Evolutionary conservation across 768 basidiomycete species (phyloP).

Genomic region (Mycena venus): DNA sequence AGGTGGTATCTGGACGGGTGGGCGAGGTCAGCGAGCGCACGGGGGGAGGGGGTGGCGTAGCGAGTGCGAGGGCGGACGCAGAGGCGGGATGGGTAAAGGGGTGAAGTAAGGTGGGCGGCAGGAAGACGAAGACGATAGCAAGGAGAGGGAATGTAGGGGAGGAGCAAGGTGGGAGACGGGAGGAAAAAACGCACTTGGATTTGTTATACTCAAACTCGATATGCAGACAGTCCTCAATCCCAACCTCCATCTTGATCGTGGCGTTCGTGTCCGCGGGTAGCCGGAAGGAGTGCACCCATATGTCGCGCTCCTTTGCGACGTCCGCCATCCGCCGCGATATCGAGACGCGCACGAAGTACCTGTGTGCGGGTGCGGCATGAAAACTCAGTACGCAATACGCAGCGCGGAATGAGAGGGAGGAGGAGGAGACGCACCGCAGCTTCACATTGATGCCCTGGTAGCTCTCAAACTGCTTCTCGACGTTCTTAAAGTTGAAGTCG

Average conservation of each 20-base stretch:
- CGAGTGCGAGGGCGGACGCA: not conserved
- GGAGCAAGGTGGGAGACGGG: not conserved
- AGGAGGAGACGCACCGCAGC: constrained; percentile 72
- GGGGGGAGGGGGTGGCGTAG: not conserved
- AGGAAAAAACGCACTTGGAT: constrained; percentile 80
- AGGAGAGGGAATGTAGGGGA: not conserved
- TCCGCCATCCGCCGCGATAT: constrained; percentile 95
- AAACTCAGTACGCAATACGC: not conserved
- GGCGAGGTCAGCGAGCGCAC: not conserved
- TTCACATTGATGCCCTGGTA: constrained; percentile 99
- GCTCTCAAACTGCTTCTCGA: constrained; percentile 99
- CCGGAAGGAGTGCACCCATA: constrained; percentile 98
- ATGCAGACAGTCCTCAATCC: constrained; percentile 98
- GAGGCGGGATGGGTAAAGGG: too few relatives aligned
- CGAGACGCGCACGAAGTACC: constrained; percentile 93
- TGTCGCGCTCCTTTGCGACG: constrained; percentile 90
- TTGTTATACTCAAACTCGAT: constrained; percentile 99
- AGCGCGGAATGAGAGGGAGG: not conserved
- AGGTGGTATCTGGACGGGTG: constrained; percentile 84
- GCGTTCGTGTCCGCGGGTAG: constrained; percentile 99
- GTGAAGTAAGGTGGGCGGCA: too few relatives aligned
- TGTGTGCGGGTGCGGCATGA: constrained; percentile 46
- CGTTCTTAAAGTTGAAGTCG: constrained; percentile 98
- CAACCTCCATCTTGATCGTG: constrained; percentile 99
- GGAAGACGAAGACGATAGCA: not conserved